A percentile compares a stretch with the other conserved stretches of the same genome.
Evolutionary conservation across 1,139 yeast genomes (phyloP).

Genomic region (Nematodospora anomalae): DNA sequence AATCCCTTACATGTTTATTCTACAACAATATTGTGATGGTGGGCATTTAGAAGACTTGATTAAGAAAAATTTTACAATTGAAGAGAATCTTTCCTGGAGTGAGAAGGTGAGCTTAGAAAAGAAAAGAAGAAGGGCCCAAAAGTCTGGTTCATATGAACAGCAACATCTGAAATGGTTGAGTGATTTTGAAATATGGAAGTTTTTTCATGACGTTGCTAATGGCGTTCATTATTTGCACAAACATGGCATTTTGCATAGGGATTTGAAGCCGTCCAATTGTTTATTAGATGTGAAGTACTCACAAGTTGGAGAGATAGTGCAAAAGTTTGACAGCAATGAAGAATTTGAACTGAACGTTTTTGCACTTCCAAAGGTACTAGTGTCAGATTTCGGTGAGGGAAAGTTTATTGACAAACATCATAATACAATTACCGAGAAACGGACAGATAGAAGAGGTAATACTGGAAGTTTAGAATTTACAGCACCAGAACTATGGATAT

Average conservation of each 20-base stretch:
- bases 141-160: constrained; percentile 5
- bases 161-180: constrained; percentile 25
- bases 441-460: constrained; percentile 50
- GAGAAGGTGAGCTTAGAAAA: constrained; percentile 30
- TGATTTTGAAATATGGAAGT: constrained; percentile 52
- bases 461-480: constrained; percentile 88
- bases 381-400: constrained; percentile 90
- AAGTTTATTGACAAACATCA: constrained; percentile 57
- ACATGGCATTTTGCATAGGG: constrained; percentile 79
- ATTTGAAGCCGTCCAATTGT: constrained; percentile 86
- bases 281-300: constrained; percentile 47
- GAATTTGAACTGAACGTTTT: constrained; percentile 26
- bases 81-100: constrained; percentile 24
- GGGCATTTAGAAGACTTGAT: constrained; percentile 80
- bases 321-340: constrained; percentile 14
- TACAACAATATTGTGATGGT: constrained; percentile 86
- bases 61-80: constrained; percentile 26
- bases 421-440: constrained; percentile 8
- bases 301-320: constrained; percentile 10
- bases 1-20: constrained; percentile 73
- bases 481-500: constrained; percentile 65
- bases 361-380: constrained; percentile 63
- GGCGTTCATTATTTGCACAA: constrained; percentile 75
- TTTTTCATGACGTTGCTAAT: constrained; percentile 63
- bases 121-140: constrained; percentile 21